Evolutionary conservation across 164 flowering plant species (phyloP), one percentile per base, ranked within the genome.

Genomic region (Vitis cinerea): DNA sequence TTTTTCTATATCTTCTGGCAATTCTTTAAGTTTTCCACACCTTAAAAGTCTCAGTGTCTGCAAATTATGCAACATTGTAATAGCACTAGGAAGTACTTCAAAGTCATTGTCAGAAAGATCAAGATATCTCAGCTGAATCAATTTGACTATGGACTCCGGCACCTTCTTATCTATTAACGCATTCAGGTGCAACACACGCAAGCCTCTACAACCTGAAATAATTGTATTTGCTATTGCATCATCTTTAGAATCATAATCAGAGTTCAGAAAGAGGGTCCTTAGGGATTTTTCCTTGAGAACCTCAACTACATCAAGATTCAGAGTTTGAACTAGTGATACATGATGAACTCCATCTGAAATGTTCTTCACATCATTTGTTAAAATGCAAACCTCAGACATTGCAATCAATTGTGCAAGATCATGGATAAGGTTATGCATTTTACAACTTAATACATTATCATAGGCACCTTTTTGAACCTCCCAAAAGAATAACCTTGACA

Each of bases 361-460:
- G 0, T 0, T 13, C 3, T 0, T 13, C 53, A 10, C 53, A 50
- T 50, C 53, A 50, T 50, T 13, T 10, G 12, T 50, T 10, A 50
- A 10, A 50, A 50, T 13, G 14, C 12, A 50, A 13, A 50, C 14
- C 14, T 50, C 53, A 7, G 10, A 10, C 10, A 1, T 13, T 10
- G 0, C 53, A 50, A 50, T 1, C 7, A 0, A 10, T 50, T 4
- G 37, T 12, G 76, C 76, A 55, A 73, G 23, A 51, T 61, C 75
- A 27, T 73, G 71, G 51, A 67, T 61, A 0, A 66, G 57, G 9
- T 68, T 69, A 30, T 74, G 72, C 59, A 68, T 68, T 63, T 68
- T 68, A 49, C 37, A 67, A 9, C 29, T 27, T 9, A 16, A 15
- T 6, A 31, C 13, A 19, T 59, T 1, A 55, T 12, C 23, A 1